A percentile compares a stretch with the other conserved stretches of the same genome.
Conservation (phyloP, 768 basidiomycete genomes). For the Leccinum barrowsii region DNA sequence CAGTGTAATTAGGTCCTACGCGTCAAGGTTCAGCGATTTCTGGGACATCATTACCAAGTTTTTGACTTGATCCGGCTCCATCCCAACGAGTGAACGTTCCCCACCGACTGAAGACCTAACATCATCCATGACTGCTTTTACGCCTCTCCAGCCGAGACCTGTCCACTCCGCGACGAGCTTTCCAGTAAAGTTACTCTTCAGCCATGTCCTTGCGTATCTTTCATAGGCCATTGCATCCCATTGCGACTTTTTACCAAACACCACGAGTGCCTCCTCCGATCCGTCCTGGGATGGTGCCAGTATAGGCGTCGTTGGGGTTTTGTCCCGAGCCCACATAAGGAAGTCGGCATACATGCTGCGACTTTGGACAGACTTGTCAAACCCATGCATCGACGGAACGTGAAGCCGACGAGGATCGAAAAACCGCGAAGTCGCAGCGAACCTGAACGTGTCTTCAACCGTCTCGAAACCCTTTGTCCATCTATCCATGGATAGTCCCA, state of each 20-base stretch:
- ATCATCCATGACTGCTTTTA: conserved; percentile 51
- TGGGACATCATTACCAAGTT: conserved; percentile 36
- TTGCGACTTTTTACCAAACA: conserved; percentile 50
- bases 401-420: conserved; percentile 44
- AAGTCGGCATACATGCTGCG: conserved; percentile 62
- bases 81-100: conserved; percentile 40
- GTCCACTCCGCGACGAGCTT: conserved; percentile 53
- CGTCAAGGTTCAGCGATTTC: conserved; percentile 16
- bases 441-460: conserved; percentile 52
- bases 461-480: conserved; percentile 56
- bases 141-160: conserved; percentile 42
- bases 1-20: conserved; percentile 12
- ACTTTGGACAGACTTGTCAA: conserved; percentile 41
- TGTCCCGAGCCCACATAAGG: conserved; percentile 43
- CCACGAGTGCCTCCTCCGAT: conserved; percentile 44
- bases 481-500: conserved; percentile 51
- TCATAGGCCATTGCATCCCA: conserved; percentile 38
- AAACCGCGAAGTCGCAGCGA: conserved; percentile 52
- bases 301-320: conserved; percentile 7
- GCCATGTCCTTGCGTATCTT: conserved; percentile 23
- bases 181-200: conserved; percentile 50
- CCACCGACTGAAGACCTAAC: conserved; percentile 47
- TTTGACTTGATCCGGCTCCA: conserved; percentile 40
- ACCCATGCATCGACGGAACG: conserved; percentile 31
- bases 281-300: conserved; percentile 18